Evolutionary conservation across 345 rosid species (phyloP), one percentile per base, ranked within the genome.

Genomic region (Sonneratia alba): DNA sequence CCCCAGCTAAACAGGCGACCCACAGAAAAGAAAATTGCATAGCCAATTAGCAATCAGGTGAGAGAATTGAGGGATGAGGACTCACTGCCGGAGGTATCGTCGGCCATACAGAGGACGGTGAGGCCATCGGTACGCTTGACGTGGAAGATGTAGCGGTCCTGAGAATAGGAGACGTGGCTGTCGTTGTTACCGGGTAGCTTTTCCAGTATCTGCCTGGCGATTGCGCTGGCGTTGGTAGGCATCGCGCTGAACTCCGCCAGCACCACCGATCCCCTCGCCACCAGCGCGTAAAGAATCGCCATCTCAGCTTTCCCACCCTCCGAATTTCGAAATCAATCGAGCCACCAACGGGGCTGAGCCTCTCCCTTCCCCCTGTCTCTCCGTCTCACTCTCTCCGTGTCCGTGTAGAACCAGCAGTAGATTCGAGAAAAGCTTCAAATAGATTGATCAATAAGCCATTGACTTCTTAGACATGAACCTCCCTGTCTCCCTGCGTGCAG

Each of bases 41-140:
- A 62, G 16, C 36, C n/a, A 36, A 2, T 13, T 18, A 36, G 48
- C 38, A 71, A 36, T 22, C 51, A 8, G 13, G 36, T 10, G 38
- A 34, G 24, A 16, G 11, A 21, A 16, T 24, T 36, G 32, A 68
- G 14, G 47, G 5, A n/a, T 21, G 4, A 18, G 38, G 45, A 19
- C 66, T 66, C 83, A 94, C 96, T 86, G 77, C 93, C 98, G 79
- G 96, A 86, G 65, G 89, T 85, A 67, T 94, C 97, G 45, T 94
- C 97, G 45, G 98, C 97, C 97, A 94, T 90, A 78, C 98, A 94
- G 75, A 94, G 96, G 74, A 86, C 95, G 79, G 98, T 83, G 79
- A 94, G 98, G 74, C 98, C 98, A 76, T 94, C 98, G 79, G 96
- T 91, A 75, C 98, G 95, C 65, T 90, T 90, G 74, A 94, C 89